Conservation (phyloP, 2,329 filamentous ascomycete genomes). For the Juglanconis juglandina region DNA sequence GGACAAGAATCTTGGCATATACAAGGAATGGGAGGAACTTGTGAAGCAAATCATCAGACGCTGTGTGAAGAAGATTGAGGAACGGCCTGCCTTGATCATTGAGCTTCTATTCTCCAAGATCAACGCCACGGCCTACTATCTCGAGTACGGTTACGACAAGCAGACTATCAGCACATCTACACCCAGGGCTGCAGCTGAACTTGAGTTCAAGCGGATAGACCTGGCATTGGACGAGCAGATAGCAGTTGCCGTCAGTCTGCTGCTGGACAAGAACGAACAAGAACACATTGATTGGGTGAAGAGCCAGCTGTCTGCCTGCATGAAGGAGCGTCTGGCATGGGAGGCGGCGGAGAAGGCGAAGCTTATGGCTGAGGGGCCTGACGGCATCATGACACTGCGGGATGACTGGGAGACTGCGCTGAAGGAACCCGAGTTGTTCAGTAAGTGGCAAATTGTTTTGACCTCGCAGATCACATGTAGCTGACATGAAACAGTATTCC, state of each 20-base stretch:
- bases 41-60: conserved; percentile 78
- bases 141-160: conserved; percentile 87
- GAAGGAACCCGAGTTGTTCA: conserved; percentile 46
- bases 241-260: conserved; percentile 71
- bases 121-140: conserved; percentile 74
- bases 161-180: conserved; percentile 62
- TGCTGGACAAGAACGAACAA: conserved; percentile 75
- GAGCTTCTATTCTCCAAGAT: conserved; percentile 96
- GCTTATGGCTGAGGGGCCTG: conserved; percentile 36
- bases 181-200: conserved; percentile 69
- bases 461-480: no score
- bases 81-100: conserved; percentile 79
- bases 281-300: conserved; percentile 82
- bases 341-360: conserved; percentile 66
- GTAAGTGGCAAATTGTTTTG: conserved; percentile 38
- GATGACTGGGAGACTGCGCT: conserved; percentile 23
- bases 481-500: conserved; percentile 44
- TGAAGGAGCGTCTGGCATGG: conserved; percentile 73
- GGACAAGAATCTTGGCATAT: conserved; percentile 62
- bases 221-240: conserved; percentile 50
- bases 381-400: conserved; percentile 14
- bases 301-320: conserved; percentile 63
- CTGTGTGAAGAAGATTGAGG: conserved; percentile 78
- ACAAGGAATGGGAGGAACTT: conserved; percentile 88
- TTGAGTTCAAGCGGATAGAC: conserved; percentile 68